Conservation (phyloP, 2,329 filamentous ascomycete species). For the Aspergillus pseudoterreus region DNA sequence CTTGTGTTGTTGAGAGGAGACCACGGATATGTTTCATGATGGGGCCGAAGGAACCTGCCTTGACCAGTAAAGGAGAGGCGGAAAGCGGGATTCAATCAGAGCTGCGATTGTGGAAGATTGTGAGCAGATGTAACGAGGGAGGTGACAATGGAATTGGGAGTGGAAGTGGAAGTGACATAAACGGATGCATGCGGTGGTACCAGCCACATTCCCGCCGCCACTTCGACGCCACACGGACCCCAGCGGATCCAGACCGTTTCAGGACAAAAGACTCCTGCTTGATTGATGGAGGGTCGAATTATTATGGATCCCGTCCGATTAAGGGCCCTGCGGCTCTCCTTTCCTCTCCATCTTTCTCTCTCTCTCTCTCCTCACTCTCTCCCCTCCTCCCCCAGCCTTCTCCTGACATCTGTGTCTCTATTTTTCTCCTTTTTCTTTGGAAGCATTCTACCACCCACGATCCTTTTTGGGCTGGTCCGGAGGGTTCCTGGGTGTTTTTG, state of each 20-base stretch:
- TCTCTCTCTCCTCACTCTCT: conserved; percentile 19
- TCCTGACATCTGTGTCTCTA: conserved; percentile 9
- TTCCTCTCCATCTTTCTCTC: conserved; percentile 12
- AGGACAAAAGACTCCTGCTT: too few relatives aligned
- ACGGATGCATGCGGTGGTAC: conserved; percentile 9
- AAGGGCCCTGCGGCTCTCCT: conserved; percentile 1
- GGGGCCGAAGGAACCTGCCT: background rate
- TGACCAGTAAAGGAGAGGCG: background rate
- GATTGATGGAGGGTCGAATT: too few relatives aligned
- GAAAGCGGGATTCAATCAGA: background rate
- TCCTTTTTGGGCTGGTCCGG: conserved; percentile 21
- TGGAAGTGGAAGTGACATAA: background rate
- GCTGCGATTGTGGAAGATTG: background rate
- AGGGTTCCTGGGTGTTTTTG: conserved; percentile 24
- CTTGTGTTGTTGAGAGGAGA: conserved; percentile 30
- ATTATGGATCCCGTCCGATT: conserved; percentile 1
- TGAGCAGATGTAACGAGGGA: background rate
- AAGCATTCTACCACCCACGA: conserved; percentile 7
- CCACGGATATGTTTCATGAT: conserved; percentile 33
- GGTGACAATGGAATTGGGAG: background rate
- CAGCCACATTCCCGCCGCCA: conserved; percentile 9
- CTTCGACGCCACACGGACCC: conserved; percentile 12
- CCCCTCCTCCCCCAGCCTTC: conserved; percentile 11
- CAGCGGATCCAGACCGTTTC: conserved; percentile 11
- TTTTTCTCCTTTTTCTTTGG: conserved; percentile 9